Evolutionary conservation across 1,284 basidiomycete genomes (phyloP).

Genomic region (Fomitiporia mediterranea): DNA sequence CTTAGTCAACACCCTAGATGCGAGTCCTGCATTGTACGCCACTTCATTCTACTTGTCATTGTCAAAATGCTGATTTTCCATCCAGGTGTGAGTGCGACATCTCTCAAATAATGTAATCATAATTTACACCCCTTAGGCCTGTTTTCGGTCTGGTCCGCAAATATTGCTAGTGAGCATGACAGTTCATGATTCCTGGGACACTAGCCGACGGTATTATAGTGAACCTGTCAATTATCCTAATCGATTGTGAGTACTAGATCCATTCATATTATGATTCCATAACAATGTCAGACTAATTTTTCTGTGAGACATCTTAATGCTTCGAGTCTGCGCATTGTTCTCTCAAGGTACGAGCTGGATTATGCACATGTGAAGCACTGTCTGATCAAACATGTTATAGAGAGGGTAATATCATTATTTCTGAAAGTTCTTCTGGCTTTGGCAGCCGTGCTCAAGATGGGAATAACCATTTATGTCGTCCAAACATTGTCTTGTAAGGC

Average conservation of each 20-base stretch:
- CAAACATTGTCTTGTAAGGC: neutral
- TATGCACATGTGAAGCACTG: neutral
- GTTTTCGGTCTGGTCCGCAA: neutral
- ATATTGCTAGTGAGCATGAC: neutral
- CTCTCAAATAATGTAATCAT: neutral
- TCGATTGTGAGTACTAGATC: slow-evolving; percentile 5
- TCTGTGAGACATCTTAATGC: slow-evolving; percentile 4
- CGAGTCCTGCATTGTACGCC: neutral
- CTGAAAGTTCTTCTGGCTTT: neutral
- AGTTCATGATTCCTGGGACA: neutral
- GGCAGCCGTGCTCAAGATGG: neutral
- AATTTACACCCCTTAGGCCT: neutral
- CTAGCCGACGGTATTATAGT: neutral
- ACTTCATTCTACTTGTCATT: neutral
- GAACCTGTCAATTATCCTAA: neutral
- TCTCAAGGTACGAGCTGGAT: neutral
- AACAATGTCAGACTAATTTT: no score
- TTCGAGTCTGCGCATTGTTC: neutral
- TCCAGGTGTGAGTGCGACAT: neutral
- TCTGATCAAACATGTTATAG: neutral
- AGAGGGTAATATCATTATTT: neutral
- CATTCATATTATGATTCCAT: no score
- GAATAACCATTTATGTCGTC: neutral
- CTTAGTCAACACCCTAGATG: neutral
- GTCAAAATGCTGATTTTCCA: neutral